phyloP scores from a whole-genome alignment of 228 moss, liverwort and hornwort genomes.

The Sphagnum magellanicum region DNA sequence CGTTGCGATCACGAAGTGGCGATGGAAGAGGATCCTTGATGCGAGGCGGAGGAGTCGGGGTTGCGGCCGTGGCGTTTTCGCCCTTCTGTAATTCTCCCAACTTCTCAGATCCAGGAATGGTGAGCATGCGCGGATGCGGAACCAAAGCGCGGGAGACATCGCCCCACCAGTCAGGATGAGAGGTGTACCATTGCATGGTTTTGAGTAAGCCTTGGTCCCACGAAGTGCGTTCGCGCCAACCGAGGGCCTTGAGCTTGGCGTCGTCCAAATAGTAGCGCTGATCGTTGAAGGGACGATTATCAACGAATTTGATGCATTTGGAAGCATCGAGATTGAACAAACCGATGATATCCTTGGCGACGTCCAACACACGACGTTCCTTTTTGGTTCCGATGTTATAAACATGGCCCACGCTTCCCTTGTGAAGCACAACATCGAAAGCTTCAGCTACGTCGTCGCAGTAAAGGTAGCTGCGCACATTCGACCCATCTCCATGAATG shows the following conservation, averaged over 20 bases:
- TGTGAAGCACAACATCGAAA: constrained; percentile 51
- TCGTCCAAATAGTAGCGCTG: constrained; percentile 53
- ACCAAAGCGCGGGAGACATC: constrained; percentile 49
- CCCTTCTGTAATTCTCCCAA: constrained; percentile 24
- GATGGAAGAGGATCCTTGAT: no score
- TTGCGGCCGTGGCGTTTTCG: constrained; percentile 1
- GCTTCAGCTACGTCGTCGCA: constrained; percentile 56
- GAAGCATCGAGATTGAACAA: constrained; percentile 32
- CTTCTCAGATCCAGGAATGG: constrained; percentile 37
- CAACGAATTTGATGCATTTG: constrained; percentile 40
- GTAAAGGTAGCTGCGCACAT: constrained; percentile 48
- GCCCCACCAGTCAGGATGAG: constrained; percentile 50
- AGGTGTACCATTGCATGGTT: constrained; percentile 44
- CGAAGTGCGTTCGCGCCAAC: constrained; percentile 48
- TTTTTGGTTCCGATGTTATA: constrained; percentile 21
- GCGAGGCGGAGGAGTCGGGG: no score
- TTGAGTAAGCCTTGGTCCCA: constrained; percentile 51
- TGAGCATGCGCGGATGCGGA: constrained; percentile 54
- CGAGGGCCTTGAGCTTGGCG: constrained; percentile 48
- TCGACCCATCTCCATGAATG: neutral
- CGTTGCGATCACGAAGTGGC: no score
- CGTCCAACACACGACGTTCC: constrained; percentile 43
- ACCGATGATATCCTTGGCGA: constrained; percentile 39
- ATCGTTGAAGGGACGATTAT: constrained; percentile 55
- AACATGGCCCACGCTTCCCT: constrained; percentile 35